Base-by-base conservation (phyloP, 2,329 filamentous ascomycete genomes). In the Fusarium coicis region DNA sequence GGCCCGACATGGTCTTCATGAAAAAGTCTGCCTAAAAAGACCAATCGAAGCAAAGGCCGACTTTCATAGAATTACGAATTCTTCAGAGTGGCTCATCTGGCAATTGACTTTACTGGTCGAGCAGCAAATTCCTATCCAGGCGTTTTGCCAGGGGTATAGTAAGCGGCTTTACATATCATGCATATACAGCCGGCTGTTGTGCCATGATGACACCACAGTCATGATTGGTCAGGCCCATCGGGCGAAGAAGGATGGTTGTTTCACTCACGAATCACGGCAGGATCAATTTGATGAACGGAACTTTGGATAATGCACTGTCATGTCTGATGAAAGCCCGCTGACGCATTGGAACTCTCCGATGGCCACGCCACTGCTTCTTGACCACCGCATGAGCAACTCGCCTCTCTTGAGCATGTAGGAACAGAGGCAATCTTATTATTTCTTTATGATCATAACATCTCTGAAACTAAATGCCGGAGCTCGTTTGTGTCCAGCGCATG, bases 21-120 rank as follows among this genome's bases (percentile, higher is more conserved):
- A 11, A 47, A 47, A 16, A 10, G 4, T n/a, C 19, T 4, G 19
- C 28, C 19, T 0, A 4, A 8, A 10, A 5, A 7, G 26, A 16
- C 19, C 10, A 47, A 47, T 30, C 14, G n/a, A n/a, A 6, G 19
- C 4, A 16, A 21, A 46, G 5, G 1, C 9, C 8, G 9, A 28
- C 12, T 7, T 12, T 4, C 2, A 5, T 4, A 3, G 18, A 28
- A 15, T 3, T 3, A 5, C 7, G 0, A 4, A 3, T 5, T 4
- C 12, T 10, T 10, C 4, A 4, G 10, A 30, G 28, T n/a, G 7
- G 7, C 44, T 16, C 14, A 11, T 30, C 4, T 3, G 14, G 19
- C 7, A 2, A 8, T 16, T 30, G 6, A 16, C 0, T 30, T 30
- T 2, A 30, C 26, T 47, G 14, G 28, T 7, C 23, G 15, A 49